Base-by-base conservation (phyloP, 495 filamentous ascomycete genomes). In the Tuber umbilicatum region DNA sequence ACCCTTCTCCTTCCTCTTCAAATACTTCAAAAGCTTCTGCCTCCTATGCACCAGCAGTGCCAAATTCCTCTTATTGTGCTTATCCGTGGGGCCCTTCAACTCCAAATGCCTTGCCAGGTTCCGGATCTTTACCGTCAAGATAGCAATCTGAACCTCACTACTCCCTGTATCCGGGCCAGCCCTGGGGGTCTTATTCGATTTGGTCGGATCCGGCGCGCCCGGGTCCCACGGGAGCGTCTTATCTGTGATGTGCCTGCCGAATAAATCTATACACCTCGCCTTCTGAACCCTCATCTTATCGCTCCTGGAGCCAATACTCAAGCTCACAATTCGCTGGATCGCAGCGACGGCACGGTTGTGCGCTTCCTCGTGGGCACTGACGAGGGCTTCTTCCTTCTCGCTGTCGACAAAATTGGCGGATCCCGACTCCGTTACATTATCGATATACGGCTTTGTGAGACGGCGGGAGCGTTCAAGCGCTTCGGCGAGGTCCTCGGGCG, bases 131-230 rank as follows among this genome's bases (percentile, higher is more conserved):
- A 92, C 88, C 14, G 95, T 99, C 82, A 99, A 84, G 78, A 99
- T 95, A n/a, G 93, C 94, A 77, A 94, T 93, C 86, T 99, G 95
- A 68, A 99, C 95, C 84, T 99, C 95, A 31, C 91, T 90, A 73
- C 91, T 94, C 4, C 95, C 95, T 16, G 94, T 97, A 83, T 99
- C 95, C 0, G 89, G 91, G 0, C 95, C 95, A 19, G 91, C 90
- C 9, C 95, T 90, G 27, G 89, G 88, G 0, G 88, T 91, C 82
- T 88, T 87, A 68, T 85, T n/a, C 16, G 73, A 68, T 19, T 39
- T 10, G 12, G 43, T 45, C 17, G 23, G 39, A 27, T 37, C 35
- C 0, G 75, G 78, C n/a, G 78, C 75, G 31, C 74, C 69, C 21
- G 81, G 81, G 41, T 82, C 81, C 4, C 89, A 87, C 27, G 86